Conservation (phyloP, 257 asterid species). For the Jacaranda copaia region DNA sequence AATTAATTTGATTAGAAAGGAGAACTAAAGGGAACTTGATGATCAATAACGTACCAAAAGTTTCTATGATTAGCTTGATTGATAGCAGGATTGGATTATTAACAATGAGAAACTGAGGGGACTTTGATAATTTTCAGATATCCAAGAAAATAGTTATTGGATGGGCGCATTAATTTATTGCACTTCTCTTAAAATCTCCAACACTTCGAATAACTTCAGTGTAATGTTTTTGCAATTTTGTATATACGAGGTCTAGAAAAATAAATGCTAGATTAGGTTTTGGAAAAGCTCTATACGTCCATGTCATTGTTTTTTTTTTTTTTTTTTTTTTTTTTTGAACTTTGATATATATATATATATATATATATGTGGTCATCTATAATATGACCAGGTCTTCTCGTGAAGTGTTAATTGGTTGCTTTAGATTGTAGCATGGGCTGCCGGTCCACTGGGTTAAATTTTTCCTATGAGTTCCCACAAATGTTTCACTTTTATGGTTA, state of each 20-base stretch:
- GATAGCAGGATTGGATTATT: background rate
- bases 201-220: background rate
- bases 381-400: background rate
- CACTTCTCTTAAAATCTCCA: background rate
- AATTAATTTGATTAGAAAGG: constrained; percentile 1
- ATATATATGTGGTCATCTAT: no score
- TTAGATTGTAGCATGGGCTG: constrained; percentile 13
- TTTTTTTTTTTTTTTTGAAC: no score
- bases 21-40: background rate
- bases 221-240: no score
- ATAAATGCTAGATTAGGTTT: background rate
- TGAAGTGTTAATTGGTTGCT: constrained; percentile 18
- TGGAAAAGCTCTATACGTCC: background rate
- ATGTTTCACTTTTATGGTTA: no score
- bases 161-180: background rate
- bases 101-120: background rate
- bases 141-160: background rate
- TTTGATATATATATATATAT: no score
- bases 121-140: background rate
- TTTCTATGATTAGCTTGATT: background rate
- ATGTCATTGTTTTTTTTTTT: background rate
- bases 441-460: background rate
- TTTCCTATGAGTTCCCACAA: no score
- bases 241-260: background rate
- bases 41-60: background rate